A percentile compares a stretch with the other conserved stretches of the same genome.
phyloP scores from a whole-genome alignment of 2,329 filamentous ascomycete species.

The Pseudocercospora pini-densiflorae region DNA sequence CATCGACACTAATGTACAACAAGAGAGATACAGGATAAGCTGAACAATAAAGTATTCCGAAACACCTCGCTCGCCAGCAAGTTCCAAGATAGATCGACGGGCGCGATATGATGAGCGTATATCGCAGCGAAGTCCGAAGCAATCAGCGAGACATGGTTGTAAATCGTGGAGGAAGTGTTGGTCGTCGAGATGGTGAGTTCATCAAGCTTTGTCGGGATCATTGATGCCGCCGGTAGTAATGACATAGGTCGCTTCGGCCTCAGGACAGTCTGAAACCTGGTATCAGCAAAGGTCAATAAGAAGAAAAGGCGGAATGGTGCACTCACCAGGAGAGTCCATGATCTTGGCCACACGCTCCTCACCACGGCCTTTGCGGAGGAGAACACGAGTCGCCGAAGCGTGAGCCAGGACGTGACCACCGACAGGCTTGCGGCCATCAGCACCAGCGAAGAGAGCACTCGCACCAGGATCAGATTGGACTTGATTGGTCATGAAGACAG shows the following conservation, averaged over 20 bases:
- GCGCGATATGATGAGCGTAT: conserved; percentile 1
- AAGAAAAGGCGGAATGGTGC: not conserved
- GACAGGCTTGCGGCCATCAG: conserved; percentile 69
- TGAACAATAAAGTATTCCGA: not conserved
- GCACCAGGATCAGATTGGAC: conserved; percentile 73
- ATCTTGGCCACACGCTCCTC: conserved; percentile 74
- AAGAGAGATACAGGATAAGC: not conserved
- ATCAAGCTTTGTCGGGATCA: conserved; percentile 65
- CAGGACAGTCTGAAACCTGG: conserved; percentile 62
- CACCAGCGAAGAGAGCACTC: conserved; percentile 68
- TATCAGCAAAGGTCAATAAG: conserved; percentile 28
- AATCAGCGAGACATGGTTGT: conserved; percentile 6
- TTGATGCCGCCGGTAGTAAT: conserved; percentile 72
- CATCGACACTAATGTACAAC: not conserved
- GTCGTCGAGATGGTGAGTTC: not conserved
- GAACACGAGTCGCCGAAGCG: conserved; percentile 68
- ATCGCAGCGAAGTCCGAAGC: conserved; percentile 2
- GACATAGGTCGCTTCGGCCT: conserved; percentile 71
- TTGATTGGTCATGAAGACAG: conserved; percentile 71
- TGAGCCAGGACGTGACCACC: conserved; percentile 72
- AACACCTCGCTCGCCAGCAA: conserved; percentile 7
- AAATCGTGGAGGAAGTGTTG: not conserved
- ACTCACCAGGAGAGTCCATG: conserved; percentile 66
- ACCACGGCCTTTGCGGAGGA: conserved; percentile 70
- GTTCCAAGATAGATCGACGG: not conserved